A percentile compares a stretch with the other conserved stretches of the same genome.
Evolutionary conservation across 2,329 filamentous ascomycete genomes (phyloP).

Genomic region (Elsinoe batatas): DNA sequence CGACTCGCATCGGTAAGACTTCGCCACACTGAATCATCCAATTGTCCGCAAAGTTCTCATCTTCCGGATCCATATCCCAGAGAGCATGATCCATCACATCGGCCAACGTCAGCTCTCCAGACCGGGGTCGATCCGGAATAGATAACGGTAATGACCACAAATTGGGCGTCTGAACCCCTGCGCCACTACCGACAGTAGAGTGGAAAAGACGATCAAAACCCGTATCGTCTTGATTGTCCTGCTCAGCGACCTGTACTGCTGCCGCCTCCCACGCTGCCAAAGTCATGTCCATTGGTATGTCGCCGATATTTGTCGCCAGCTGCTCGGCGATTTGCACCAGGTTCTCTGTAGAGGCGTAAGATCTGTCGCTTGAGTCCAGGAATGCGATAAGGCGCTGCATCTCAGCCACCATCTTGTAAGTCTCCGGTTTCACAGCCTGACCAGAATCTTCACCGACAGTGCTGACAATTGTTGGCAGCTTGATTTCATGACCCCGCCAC

Average conservation of each 20-base stretch:
- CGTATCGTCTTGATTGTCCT: slow-evolving; percentile 1
- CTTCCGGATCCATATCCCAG: slow-evolving; percentile 23
- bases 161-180: slow-evolving; percentile 19
- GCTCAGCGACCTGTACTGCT: slow-evolving; percentile 11
- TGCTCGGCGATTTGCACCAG: slow-evolving; percentile 33
- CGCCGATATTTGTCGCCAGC: not conserved
- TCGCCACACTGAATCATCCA: slow-evolving; percentile 41
- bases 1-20: slow-evolving; percentile 43
- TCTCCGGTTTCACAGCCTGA: slow-evolving; percentile 23
- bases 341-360: slow-evolving; percentile 48
- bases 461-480: slow-evolving; percentile 41
- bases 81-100: slow-evolving; percentile 23
- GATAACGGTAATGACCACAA: slow-evolving; percentile 13
- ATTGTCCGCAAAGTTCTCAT: slow-evolving; percentile 19
- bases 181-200: slow-evolving; percentile 19
- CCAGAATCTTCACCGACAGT: slow-evolving; percentile 23
- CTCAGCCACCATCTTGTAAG: slow-evolving; percentile 45
- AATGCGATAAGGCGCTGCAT: slow-evolving; percentile 54
- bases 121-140: slow-evolving; percentile 10
- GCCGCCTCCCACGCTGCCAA: slow-evolving; percentile 20
- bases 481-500: slow-evolving; percentile 51
- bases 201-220: slow-evolving; percentile 21
- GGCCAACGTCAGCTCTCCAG: slow-evolving; percentile 24
- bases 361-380: slow-evolving; percentile 46
- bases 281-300: slow-evolving; percentile 13